These are phyloP conservation scores for Pseudogymnoascus sp. DNA, from an alignment of 2,329 filamentous ascomycete genomes.

Conservation along the genomic window DNA sequence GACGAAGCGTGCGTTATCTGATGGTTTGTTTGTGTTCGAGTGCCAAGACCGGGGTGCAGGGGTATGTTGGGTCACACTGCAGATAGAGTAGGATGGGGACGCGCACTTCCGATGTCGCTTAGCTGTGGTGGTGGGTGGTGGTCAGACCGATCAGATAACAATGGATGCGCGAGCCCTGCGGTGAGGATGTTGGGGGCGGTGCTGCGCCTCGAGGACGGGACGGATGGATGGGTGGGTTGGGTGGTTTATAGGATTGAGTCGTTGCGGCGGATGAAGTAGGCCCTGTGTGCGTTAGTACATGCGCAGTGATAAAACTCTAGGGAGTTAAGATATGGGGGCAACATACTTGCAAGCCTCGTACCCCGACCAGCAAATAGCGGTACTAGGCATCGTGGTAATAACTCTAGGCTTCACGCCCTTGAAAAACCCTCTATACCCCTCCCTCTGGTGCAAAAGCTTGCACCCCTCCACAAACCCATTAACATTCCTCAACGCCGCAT, in stretches of 20 bases:
- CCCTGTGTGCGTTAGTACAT: constrained; percentile 32
- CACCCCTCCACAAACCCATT: constrained; percentile 27
- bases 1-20: no score
- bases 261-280: constrained; percentile 54
- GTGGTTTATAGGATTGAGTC: constrained; percentile 27
- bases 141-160: not conserved
- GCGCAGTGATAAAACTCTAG: constrained; percentile 11
- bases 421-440: constrained; percentile 83
- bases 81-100: no score
- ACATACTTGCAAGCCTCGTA: constrained; percentile 63
- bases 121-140: not conserved
- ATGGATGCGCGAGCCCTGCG: not conserved
- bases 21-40: no score
- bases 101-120: not conserved
- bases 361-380: constrained; percentile 95
- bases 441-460: constrained; percentile 51
- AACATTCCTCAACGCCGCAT: constrained; percentile 54
- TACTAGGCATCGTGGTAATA: constrained; percentile 96
- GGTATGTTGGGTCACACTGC: no score
- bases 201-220: not conserved
- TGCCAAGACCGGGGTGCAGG: no score
- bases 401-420: constrained; percentile 86
- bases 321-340: not conserved
- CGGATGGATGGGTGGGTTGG: not conserved
- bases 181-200: not conserved